Percentiles rank a stretch among this genome's conserved stretches.
phyloP scores from a whole-genome alignment of 345 rosid species.

The Viola odorata region DNA sequence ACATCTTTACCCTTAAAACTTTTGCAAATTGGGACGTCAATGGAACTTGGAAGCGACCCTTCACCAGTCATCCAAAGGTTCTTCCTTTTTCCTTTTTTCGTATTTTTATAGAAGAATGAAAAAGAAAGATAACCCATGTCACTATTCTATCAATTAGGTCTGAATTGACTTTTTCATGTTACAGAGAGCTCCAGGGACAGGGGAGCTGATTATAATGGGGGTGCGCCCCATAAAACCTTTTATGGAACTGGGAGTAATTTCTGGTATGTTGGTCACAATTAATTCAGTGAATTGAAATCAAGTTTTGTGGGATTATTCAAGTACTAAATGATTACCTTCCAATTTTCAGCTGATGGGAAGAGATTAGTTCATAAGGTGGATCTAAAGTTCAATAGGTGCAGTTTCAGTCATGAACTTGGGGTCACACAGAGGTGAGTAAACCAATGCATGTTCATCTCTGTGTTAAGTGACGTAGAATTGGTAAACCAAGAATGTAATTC shows the following conservation, averaged over 20 bases:
- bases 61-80: slow-evolving; percentile 44
- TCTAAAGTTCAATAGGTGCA: slow-evolving; percentile 17
- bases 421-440: slow-evolving; percentile 24
- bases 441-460: too few relatives aligned
- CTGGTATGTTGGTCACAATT: slow-evolving; percentile 23
- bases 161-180: too few relatives aligned
- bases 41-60: slow-evolving; percentile 39
- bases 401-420: slow-evolving; percentile 32
- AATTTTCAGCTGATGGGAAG: slow-evolving; percentile 23
- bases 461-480: too few relatives aligned
- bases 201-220: slow-evolving; percentile 42
- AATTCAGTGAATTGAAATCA: slow-evolving; percentile 11
- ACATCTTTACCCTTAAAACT: slow-evolving; percentile 28
- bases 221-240: slow-evolving; percentile 32
- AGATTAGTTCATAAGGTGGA: slow-evolving; percentile 17
- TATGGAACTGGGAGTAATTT: slow-evolving; percentile 34
- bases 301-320: too few relatives aligned
- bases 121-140: neutral
- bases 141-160: too few relatives aligned
- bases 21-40: slow-evolving; percentile 33
- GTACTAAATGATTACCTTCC: too few relatives aligned
- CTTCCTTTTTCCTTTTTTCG: too few relatives aligned
- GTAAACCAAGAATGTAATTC: neutral
- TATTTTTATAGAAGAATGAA: too few relatives aligned
- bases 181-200: slow-evolving; percentile 37